Percentiles rank a stretch among this genome's conserved stretches.
phyloP scores from a whole-genome alignment of 2,329 filamentous ascomycete genomes.

The Monilinia fructigena region DNA sequence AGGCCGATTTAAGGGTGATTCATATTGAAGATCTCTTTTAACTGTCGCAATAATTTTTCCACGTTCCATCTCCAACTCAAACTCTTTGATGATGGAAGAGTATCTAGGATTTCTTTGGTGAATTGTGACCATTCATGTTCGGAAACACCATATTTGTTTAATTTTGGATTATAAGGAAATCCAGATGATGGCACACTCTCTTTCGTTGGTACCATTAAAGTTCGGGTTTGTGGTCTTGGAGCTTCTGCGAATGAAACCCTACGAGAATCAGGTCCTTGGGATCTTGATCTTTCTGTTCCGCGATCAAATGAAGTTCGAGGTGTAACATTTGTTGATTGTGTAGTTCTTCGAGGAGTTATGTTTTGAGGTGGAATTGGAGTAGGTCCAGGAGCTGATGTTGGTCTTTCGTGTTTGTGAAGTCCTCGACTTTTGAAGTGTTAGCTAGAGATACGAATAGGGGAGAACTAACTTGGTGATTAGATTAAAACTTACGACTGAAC shows the following conservation, averaged over 20 bases:
- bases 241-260: constrained; percentile 21
- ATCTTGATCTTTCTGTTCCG: constrained; percentile 19
- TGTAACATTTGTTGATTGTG: constrained; percentile 20
- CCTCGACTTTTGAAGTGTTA: not conserved
- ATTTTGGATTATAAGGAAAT: constrained; percentile 31
- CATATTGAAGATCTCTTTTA: constrained; percentile 29
- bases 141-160: constrained; percentile 28
- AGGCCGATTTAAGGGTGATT: constrained; percentile 29
- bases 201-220: constrained; percentile 29
- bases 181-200: constrained; percentile 33
- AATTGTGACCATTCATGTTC: constrained; percentile 35
- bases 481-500: constrained; percentile 18
- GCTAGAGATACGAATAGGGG: not conserved
- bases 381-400: constrained; percentile 9
- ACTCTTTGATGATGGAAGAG: constrained; percentile 15
- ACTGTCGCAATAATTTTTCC: constrained; percentile 9
- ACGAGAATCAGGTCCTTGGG: constrained; percentile 22
- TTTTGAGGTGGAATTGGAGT: constrained; percentile 11
- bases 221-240: constrained; percentile 5
- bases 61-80: constrained; percentile 13
- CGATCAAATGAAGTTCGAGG: constrained; percentile 19
- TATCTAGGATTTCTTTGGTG: constrained; percentile 31
- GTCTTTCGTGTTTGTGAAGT: constrained; percentile 11
- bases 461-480: not conserved
- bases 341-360: constrained; percentile 2